A percentile compares a stretch with the other conserved stretches of the same genome.
Conservation (phyloP, 2,329 filamentous ascomycete genomes). For the Akanthomyces lecanii region DNA sequence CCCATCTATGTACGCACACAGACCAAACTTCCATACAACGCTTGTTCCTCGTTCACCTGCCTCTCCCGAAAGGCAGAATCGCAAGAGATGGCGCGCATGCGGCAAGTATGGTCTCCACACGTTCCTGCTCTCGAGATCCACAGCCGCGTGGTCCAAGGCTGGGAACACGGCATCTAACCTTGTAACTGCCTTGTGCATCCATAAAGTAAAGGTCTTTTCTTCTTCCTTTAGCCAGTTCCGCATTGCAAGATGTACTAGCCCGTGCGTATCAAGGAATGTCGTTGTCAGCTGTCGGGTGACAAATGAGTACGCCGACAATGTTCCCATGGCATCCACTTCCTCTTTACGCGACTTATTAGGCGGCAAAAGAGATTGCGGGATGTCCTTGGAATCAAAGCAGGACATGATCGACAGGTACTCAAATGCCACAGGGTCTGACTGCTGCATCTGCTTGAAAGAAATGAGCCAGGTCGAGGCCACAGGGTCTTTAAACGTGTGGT, state of each 20-base stretch:
- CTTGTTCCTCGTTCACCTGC: background rate
- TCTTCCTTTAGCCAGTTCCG: constrained; percentile 24
- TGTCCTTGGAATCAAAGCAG: constrained; percentile 35
- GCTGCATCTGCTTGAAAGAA: constrained; percentile 35
- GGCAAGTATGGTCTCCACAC: constrained; percentile 14
- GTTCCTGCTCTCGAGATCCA: background rate
- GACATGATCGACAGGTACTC: constrained; percentile 38
- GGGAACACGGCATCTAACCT: constrained; percentile 5
- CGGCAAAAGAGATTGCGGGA: constrained; percentile 34
- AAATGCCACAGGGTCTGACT: constrained; percentile 28
- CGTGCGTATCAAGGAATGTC: constrained; percentile 30
- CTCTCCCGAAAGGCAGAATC: background rate
- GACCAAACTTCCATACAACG: constrained; percentile 13
- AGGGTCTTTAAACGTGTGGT: constrained; percentile 31
- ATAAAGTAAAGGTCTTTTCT: background rate
- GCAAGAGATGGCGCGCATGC: constrained; percentile 9
- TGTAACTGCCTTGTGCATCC: constrained; percentile 5
- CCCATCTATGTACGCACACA: background rate
- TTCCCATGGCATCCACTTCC: constrained; percentile 27
- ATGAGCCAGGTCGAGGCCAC: constrained; percentile 37
- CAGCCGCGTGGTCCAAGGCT: background rate
- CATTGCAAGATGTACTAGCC: constrained; percentile 32
- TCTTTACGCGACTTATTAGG: constrained; percentile 15
- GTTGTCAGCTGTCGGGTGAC: constrained; percentile 25
- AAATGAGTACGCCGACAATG: constrained; percentile 30